Base-by-base conservation (phyloP, 805 yeast genomes). In the Kluyveromyces starmeri region DNA sequence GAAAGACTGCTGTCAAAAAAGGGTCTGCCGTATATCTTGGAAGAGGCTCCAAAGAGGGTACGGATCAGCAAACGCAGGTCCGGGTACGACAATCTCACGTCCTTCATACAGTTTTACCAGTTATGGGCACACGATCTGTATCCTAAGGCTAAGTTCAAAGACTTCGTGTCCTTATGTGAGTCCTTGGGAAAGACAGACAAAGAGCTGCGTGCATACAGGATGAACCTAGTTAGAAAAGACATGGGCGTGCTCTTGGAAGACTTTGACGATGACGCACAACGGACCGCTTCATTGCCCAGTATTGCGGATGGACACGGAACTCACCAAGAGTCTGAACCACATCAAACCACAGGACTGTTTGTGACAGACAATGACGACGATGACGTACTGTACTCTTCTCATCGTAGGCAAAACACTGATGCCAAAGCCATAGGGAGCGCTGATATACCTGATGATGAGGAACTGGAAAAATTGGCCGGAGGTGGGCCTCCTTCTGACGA, bases 121-220 rank as follows among this genome's bases (percentile, higher is more conserved):
- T 47, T 76, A 21, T 82, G 89, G 88, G 85, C 80, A 1, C 89
- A 82, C 53, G 63, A 69, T 15, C 47, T 85, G 24, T 84, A 70
- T 50, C 94, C 96, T 4, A 82, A 80, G 59, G 84, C 92, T 11
- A 77, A 73, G 42, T 83, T 86, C 44, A 63, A 64, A 30, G 94
- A 83, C 53, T 77, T 86, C 47, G 58, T 80, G 1, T 62, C 66
- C 16, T 56, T 79, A 44, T 56, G 77, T 32, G 63, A 68, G 26
- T 58, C 65, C 11, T 65, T 74, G 27, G 78, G 82, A 10, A 57
- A 54, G 41, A 53, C 50, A 4, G 58, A 69, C 15, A 55, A 61
- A 12, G 58, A 54, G 10, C 55, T 74, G 20, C 65, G 64, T 38
- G 61, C 55, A 2, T 59, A 67, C 41, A 59, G 76, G 46, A 53